These are phyloP conservation scores for Alternaria arbusti DNA, from an alignment of 2,329 filamentous ascomycete genomes.

Conservation along the genomic window DNA sequence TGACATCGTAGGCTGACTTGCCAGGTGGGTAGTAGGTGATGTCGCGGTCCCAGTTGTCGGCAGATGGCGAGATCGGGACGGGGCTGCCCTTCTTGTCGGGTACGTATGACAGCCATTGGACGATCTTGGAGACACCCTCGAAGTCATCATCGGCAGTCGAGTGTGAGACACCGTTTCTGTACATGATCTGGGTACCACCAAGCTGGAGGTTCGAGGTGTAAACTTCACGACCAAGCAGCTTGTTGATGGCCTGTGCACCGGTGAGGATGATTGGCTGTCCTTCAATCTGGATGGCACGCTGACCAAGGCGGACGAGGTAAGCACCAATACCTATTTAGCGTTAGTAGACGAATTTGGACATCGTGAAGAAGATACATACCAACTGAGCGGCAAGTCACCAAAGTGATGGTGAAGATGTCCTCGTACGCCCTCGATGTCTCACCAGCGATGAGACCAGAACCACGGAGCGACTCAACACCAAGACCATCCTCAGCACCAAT, in stretches of 20 bases:
- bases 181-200: constrained; percentile 99
- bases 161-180: constrained; percentile 99
- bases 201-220: constrained; percentile 99
- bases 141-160: constrained; percentile 99
- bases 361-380: constrained; percentile 58
- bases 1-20: constrained; percentile 88
- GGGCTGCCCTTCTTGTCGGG: constrained; percentile 94
- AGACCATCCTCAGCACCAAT: constrained; percentile 93
- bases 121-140: constrained; percentile 95
- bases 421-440: constrained; percentile 97
- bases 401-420: constrained; percentile 97
- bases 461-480: constrained; percentile 95
- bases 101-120: constrained; percentile 97
- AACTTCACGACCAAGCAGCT: constrained; percentile 94
- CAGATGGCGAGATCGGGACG: constrained; percentile 86
- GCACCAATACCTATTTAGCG: constrained; percentile 80
- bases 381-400: constrained; percentile 97
- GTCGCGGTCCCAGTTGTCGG: constrained; percentile 92
- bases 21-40: constrained; percentile 79
- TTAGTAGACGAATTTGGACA: constrained; percentile 40
- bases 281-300: constrained; percentile 98
- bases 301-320: constrained; percentile 96
- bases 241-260: constrained; percentile 96
- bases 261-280: constrained; percentile 99
- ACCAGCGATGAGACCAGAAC: constrained; percentile 97